A percentile compares a stretch with the other conserved stretches of the same genome.
Evolutionary conservation across 78 protist species (phyloP).

Genomic region (Chrysochromulina tobinii): DNA sequence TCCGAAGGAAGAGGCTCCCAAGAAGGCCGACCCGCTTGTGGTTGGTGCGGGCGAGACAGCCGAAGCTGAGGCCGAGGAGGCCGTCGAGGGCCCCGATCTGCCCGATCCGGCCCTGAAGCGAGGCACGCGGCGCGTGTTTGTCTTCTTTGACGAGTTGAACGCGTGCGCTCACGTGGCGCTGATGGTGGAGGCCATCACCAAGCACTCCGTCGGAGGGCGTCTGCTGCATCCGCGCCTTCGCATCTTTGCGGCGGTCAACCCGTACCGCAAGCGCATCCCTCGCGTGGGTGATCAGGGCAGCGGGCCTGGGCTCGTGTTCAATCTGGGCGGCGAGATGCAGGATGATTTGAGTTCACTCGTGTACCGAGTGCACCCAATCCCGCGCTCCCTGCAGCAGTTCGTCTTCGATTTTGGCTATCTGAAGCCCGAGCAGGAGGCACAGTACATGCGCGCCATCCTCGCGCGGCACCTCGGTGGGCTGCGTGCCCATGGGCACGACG

Average conservation of each 20-base stretch:
- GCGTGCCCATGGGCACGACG: not conserved
- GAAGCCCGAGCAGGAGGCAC: not conserved
- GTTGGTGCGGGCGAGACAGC: no score
- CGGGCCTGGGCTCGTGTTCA: constrained; percentile 6
- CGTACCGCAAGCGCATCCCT: constrained; percentile 31
- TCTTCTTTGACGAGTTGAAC: constrained; percentile 71
- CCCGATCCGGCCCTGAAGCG: no score
- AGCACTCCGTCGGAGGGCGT: not conserved
- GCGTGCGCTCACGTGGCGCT: constrained; percentile 46
- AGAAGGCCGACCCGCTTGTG: no score
- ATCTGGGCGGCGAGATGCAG: not conserved
- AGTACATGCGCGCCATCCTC: not conserved
- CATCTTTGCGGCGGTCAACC: constrained; percentile 61
- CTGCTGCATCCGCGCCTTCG: not conserved
- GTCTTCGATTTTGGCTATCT: constrained; percentile 40
- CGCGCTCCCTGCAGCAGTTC: constrained; percentile 20
- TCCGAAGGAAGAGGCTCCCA: no score
- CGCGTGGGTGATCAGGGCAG: not conserved
- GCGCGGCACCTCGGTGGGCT: not conserved
- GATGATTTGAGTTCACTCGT: constrained; percentile 2
- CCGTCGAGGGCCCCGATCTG: no score
- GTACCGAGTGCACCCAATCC: constrained; percentile 41
- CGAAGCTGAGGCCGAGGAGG: no score
- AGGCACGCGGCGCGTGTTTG: not conserved
- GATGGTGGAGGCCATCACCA: constrained; percentile 17